Evolutionary conservation across 768 basidiomycete species (phyloP), one percentile per base, ranked within the genome.

Genomic region (Leccinum boreale): DNA sequence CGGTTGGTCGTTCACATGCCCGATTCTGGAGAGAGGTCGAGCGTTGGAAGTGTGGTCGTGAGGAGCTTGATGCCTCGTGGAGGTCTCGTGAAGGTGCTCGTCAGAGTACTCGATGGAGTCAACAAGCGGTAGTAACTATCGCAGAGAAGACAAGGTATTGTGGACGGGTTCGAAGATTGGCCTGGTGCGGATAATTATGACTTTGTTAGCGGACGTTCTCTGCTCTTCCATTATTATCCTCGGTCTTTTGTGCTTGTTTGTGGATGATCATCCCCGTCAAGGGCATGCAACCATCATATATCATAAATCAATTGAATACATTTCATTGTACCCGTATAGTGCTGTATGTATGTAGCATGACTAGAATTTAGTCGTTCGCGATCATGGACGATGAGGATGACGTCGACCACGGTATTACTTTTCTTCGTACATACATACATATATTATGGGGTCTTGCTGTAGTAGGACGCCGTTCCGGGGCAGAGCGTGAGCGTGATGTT

Each of bases 1-100:
- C 86, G 92, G 3, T 77, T 86, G 0, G 76, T 89, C 17, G 85
- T 92, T 9, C 89, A 92, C 45, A 45, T 19, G 3, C 58, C 62
- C 14, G 12, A 19, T 11, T n/a, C 67, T n/a, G 17, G 45, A 5
- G 48, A 42, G 4, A 17, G 31, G 10, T 48, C 56, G 35, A 44
- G 56, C 33, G 48, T 53, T 29, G 62, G 58, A 4, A 15, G 4
- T 0, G 19, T 50, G 6, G 50, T 67, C 2, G 49, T 58, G 17
- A 58, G 49, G 29, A 56, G 63, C 29, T 17, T 68, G n/a, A 56
- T 70, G 52, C 67, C 63, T 47, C 68, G 63, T 19, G 67, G 68
- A 10, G 67, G 67, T 19, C 24, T 70, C 39, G 63, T 68, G 45
- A 65, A 24, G 29, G 6, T 70, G 51, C 51, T 68, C 15, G 46